A percentile compares a stretch with the other conserved stretches of the same genome.
Evolutionary conservation across 306 rosid genomes (phyloP).

Genomic region (Sophora flavescens): DNA sequence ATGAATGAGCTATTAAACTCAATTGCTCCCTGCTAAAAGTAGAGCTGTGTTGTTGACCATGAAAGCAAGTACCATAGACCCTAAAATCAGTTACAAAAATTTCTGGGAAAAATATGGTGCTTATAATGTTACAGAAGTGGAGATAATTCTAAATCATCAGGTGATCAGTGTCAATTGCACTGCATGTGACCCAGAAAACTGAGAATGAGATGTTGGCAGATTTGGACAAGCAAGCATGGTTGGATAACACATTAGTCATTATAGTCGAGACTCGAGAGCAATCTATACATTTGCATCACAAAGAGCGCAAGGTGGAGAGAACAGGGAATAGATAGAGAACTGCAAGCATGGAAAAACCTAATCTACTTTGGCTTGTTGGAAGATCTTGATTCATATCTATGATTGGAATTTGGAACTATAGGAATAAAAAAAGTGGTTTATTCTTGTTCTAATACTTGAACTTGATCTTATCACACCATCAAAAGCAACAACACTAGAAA

Average conservation of each 20-base stretch:
- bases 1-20: slow-evolving; percentile 35
- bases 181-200: slow-evolving; percentile 10
- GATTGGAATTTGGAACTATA: no score
- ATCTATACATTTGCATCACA: not conserved
- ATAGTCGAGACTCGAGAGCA: not conserved
- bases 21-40: slow-evolving; percentile 13
- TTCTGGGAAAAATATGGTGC: not conserved
- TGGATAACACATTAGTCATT: not conserved
- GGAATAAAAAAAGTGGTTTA: slow-evolving; percentile 1
- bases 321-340: slow-evolving; percentile 9
- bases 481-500: not conserved
- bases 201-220: not conserved
- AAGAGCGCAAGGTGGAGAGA: not conserved
- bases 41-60: not conserved
- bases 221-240: slow-evolving; percentile 7
- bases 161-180: slow-evolving; percentile 27
- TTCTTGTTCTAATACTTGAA: not conserved
- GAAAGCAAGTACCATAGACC: slow-evolving; percentile 30
- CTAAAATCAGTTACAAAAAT: slow-evolving; percentile 6
- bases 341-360: not conserved
- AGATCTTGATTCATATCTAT: not conserved
- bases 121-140: slow-evolving; percentile 18
- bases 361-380: not conserved
- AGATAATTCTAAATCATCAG: slow-evolving; percentile 33
- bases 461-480: not conserved